These are phyloP conservation scores for Cladosporium cucumerinum DNA, from an alignment of 2,329 filamentous ascomycete genomes.

Conservation along the genomic window DNA sequence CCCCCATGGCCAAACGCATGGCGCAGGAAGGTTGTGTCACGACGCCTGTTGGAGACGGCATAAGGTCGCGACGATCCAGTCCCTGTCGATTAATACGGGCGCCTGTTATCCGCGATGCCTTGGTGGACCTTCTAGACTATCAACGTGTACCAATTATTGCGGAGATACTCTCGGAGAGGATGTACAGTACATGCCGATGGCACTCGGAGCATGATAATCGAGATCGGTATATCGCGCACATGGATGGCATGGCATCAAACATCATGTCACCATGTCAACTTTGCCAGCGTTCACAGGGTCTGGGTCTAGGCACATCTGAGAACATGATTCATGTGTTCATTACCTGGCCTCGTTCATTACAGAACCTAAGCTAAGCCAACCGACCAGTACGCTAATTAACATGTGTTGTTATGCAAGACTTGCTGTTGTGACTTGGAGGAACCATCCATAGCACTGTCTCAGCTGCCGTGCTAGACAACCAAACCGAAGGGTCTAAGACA, in stretches of 20 bases:
- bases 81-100: neutral
- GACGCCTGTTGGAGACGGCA: neutral
- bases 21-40: neutral
- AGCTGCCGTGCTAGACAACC: neutral
- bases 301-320: neutral
- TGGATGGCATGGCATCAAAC: neutral
- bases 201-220: neutral
- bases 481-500: slow-evolving; percentile 8
- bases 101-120: neutral
- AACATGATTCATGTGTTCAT: neutral
- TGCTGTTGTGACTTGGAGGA: neutral
- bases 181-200: neutral
- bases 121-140: neutral
- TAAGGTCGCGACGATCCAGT: neutral
- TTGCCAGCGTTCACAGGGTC: neutral
- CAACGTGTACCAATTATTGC: neutral
- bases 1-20: neutral
- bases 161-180: neutral
- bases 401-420: neutral
- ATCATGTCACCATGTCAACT: neutral
- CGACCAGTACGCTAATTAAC: neutral
- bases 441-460: neutral
- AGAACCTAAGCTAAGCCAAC: neutral
- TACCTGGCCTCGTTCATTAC: neutral
- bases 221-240: neutral